Conservation (phyloP, 169 alveolate species). For the Amoebophrya sp. region DNA sequence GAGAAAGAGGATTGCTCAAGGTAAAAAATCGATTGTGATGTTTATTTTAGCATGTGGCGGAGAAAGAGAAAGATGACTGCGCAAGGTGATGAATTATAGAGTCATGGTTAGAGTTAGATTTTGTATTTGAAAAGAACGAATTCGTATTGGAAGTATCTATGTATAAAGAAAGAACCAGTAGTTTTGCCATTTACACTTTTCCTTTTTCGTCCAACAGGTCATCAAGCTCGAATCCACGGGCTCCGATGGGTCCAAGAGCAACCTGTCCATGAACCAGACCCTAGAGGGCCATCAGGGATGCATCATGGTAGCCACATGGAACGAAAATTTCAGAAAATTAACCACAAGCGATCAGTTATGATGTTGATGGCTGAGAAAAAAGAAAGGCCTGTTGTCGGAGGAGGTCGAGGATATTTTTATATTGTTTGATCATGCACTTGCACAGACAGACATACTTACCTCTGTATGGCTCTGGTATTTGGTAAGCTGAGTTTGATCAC, state of each 20-base stretch:
- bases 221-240: background rate
- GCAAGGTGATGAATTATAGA: background rate
- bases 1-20: conserved; percentile 73
- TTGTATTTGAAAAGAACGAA: conserved; percentile 43
- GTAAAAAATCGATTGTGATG: conserved; percentile 62
- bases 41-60: conserved; percentile 51
- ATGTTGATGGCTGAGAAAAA: too few species aligned
- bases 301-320: conserved; percentile 60
- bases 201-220: background rate
- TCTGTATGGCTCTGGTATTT: too few species aligned
- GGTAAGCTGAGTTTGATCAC: too few species aligned
- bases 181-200: background rate
- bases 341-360: conserved; percentile 69
- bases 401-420: too few species aligned
- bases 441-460: too few species aligned
- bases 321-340: conserved; percentile 71
- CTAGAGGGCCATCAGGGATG: conserved; percentile 62
- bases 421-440: too few species aligned
- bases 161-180: background rate
- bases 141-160: conserved; percentile 44
- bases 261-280: conserved; percentile 66
- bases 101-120: conserved; percentile 39
- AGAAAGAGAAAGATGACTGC: background rate
- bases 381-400: too few species aligned
- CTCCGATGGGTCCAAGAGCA: background rate